Evolutionary conservation across 192 early-diverging fungal genomes (phyloP), one percentile per base, ranked within the genome.

Genomic region (Nowakowskiella sp.): DNA sequence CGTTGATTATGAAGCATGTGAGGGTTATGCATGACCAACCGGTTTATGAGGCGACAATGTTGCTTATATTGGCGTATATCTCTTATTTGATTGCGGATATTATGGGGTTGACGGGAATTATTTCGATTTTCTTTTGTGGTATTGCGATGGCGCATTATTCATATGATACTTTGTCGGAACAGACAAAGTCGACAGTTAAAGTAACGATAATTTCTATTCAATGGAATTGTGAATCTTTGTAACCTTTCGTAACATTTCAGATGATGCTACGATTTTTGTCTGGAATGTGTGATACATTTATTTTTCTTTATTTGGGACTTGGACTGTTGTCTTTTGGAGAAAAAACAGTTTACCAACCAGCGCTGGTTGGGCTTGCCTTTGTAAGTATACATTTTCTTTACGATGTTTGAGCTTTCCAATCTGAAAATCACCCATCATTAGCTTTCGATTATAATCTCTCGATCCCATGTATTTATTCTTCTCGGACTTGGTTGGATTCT

Each of bases 121-220:
- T 81, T 48, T 66, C 64, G 44, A 72, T 81, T 16, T 81, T 81
- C 52, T 78, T 81, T 42, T 66, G 66, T 42, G 78, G 78, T 4
- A 72, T 81, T 49, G 70, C 64, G 5, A 78, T 81, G 69, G 66
- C 76, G 33, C 76, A 81, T 60, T 81, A 78, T 51, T 72, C 76
- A 7, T 55, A 66, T 25, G 55, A 55, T 29, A 81, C 78, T 50
- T 39, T 81, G 49, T 56, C 61, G 25, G 58, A 67, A 27, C 36
- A 50, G 22, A 65, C 73, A 3, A 44, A 51, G 44, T 48, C 49
- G 9, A 62, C 56, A 8, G 47, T 70, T 33, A 78, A 74, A 66
- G 74, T 77, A 34, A 28, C 32, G 31, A 6, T 6, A 6, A 42
- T 29, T 6, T 45, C 26, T 42, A 19, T 10, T 10, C 27, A 44